Evolutionary conservation across 805 yeast genomes (phyloP).

Genomic region (Wickerhamomyces queroliae): DNA sequence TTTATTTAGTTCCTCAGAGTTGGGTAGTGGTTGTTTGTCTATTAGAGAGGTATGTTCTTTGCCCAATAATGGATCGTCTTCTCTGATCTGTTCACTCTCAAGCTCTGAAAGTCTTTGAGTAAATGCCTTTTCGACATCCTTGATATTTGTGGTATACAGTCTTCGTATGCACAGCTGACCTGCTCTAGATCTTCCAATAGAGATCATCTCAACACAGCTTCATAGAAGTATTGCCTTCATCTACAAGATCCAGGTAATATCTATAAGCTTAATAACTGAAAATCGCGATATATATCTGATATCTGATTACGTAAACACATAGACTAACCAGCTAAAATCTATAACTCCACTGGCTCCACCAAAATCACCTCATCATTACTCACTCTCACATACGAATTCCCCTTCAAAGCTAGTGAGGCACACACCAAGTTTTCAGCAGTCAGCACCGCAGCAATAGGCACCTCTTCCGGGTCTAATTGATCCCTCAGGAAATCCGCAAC

Average conservation of each 20-base stretch:
- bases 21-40: constrained; percentile 20
- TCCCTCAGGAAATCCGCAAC: neutral
- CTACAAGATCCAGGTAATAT: too few relatives aligned
- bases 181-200: too few relatives aligned
- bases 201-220: too few relatives aligned
- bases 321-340: too few relatives aligned
- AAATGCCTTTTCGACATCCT: constrained; percentile 17
- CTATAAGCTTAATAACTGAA: too few relatives aligned
- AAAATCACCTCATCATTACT: constrained; percentile 1
- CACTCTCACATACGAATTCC: constrained; percentile 1
- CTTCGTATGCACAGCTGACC: neutral
- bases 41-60: constrained; percentile 15
- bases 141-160: constrained; percentile 2
- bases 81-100: constrained; percentile 17
- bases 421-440: neutral
- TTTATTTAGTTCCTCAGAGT: constrained; percentile 25
- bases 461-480: neutral
- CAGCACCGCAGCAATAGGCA: neutral
- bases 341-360: constrained; percentile 1
- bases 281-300: too few relatives aligned
- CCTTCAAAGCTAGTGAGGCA: neutral
- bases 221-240: too few relatives aligned
- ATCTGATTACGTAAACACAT: too few relatives aligned
- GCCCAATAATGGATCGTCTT: constrained; percentile 21
- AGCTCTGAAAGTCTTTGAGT: constrained; percentile 21